Evolutionary conservation across 441 rosid genomes (phyloP), one percentile per base, ranked within the genome.

Genomic region (Euphorbia celastroides): DNA sequence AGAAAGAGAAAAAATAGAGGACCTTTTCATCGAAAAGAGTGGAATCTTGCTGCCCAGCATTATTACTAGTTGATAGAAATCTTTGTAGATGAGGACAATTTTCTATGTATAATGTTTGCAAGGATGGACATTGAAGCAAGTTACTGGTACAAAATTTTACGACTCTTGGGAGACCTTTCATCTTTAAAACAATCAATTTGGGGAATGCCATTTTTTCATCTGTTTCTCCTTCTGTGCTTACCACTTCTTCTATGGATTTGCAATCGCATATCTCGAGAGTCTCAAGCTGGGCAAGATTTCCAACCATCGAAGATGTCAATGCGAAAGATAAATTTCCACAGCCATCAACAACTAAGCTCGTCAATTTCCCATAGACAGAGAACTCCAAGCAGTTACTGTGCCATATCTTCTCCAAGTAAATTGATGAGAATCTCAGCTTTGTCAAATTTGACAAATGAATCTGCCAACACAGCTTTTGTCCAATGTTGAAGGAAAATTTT

Each of bases 11-110:
- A 2, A 16, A 48, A 16, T 4, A 22, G 19, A 22, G 16, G 20
- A 51, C 12, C 28, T 65, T 61, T 76, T 69, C 17, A 19, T 27
- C 26, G 1, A 41, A 57, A 54, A 42, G 67, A 62, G 56, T 51
- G 7, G 26, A 19, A 16, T 22, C 17, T 1, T 19, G 17, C 4
- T 8, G 19, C 20, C 9, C 4, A 9, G 2, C 7, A 5, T 16
- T 5, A 7, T 11, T 52, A 22, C 1, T 0, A n/a, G n/a, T 20
- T 5, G 57, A 2, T 52, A n/a, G 57, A 22, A 20, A 22, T 52
- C n/a, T 34, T 34, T 55, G 31, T 17, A 55, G 17, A 54, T 51
- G 10, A 20, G 56, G 56, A 12, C 56, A 51, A 10, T 51, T 7
- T 19, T 51, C 25, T 20, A 51, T 54, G 17, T 17, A 23, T 16